These are phyloP conservation scores for Rhynchosporium agropyri DNA, from an alignment of 2,329 filamentous ascomycete species.

Conservation along the genomic window DNA sequence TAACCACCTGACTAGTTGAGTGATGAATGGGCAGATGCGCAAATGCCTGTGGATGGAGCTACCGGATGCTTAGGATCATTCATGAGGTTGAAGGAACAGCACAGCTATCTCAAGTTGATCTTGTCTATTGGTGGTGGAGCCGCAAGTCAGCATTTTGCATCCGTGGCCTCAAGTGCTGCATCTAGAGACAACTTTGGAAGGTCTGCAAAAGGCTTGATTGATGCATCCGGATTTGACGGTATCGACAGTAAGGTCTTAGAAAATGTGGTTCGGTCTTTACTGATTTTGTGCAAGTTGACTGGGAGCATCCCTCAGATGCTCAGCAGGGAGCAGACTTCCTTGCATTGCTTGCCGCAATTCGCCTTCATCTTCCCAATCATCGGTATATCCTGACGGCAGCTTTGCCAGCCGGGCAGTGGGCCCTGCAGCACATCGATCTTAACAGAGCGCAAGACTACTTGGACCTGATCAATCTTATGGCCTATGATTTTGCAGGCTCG, in stretches of 20 bases:
- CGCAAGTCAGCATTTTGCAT: slow-evolving; percentile 67
- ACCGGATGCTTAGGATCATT: slow-evolving; percentile 74
- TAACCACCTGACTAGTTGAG: slow-evolving; percentile 58
- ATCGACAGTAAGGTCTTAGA: slow-evolving; percentile 66
- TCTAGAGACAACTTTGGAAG: slow-evolving; percentile 70
- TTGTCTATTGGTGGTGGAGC: slow-evolving; percentile 73
- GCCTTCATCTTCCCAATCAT: slow-evolving; percentile 68
- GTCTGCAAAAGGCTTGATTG: slow-evolving; percentile 67
- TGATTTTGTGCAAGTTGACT: slow-evolving; percentile 63
- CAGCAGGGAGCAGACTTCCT: slow-evolving; percentile 73
- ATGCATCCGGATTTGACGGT: slow-evolving; percentile 71
- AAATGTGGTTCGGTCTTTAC: neutral
- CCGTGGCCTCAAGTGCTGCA: slow-evolving; percentile 63
- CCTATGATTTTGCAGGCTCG: slow-evolving; percentile 76
- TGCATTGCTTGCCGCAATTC: slow-evolving; percentile 65
- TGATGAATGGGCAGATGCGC: slow-evolving; percentile 76
- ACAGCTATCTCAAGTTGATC: slow-evolving; percentile 72
- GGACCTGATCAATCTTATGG: slow-evolving; percentile 77
- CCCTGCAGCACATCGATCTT: slow-evolving; percentile 71
- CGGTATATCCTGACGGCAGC: slow-evolving; percentile 72
- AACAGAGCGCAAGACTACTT: slow-evolving; percentile 63
- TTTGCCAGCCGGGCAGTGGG: slow-evolving; percentile 67
- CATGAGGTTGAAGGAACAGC: slow-evolving; percentile 69
- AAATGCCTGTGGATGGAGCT: slow-evolving; percentile 71
- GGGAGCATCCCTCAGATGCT: slow-evolving; percentile 72